phyloP scores from a whole-genome alignment of 345 rosid species.

The Physaria fendleri region DNA sequence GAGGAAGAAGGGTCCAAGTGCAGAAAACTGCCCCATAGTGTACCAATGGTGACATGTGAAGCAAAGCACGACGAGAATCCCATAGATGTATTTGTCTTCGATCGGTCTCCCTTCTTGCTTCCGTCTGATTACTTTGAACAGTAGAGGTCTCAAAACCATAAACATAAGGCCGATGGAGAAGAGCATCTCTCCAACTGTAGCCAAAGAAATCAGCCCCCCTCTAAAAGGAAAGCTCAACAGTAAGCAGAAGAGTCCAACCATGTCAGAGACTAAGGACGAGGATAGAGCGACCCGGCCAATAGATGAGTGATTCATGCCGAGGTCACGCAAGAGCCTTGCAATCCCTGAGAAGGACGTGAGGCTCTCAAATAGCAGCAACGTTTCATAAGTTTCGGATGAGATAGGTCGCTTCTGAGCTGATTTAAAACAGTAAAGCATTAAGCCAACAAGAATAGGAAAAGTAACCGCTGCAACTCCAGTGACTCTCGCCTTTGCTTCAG shows the following conservation, averaged over 20 bases:
- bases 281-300: constrained; percentile 42
- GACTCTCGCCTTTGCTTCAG: constrained; percentile 25
- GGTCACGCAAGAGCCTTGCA: constrained; percentile 41
- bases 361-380: constrained; percentile 20
- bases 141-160: constrained; percentile 12
- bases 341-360: constrained; percentile 39
- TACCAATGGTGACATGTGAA: neutral
- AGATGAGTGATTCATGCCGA: constrained; percentile 42
- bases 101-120: constrained; percentile 33
- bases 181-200: neutral
- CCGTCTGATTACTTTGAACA: constrained; percentile 16
- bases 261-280: constrained; percentile 32
- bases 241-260: constrained; percentile 1
- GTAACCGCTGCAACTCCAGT: constrained; percentile 22
- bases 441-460: constrained; percentile 16
- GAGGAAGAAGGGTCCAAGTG: constrained; percentile 35
- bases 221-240: neutral
- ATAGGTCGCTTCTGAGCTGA: neutral
- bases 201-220: too few species aligned
- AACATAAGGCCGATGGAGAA: neutral
- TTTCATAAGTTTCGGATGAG: accelerated
- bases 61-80: constrained; percentile 27
- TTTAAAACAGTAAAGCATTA: neutral
- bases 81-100: constrained; percentile 24
- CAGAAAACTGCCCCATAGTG: neutral